Evolutionary conservation across 2,329 filamentous ascomycete species (phyloP), one percentile per base, ranked within the genome.

Genomic region (Nannizziopsis arthrosporioides): DNA sequence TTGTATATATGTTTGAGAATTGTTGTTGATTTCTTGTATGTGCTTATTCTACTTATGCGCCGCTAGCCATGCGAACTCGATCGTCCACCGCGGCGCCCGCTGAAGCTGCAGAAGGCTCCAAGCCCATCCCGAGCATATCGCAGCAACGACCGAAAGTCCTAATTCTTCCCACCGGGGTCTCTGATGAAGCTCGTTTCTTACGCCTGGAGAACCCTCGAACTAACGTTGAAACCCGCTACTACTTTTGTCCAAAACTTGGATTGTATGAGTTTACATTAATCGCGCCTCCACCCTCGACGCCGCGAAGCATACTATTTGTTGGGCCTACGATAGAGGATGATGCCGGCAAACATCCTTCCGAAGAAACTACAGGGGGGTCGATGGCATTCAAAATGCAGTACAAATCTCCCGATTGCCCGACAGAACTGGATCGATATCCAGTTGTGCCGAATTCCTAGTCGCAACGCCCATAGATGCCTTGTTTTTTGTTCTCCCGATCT

Each of bases 381-480:
- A 54, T 27, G 43, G 55, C 55, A 58, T 38, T 18, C 51, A 59
- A 12, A 39, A 47, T 12, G 50, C 47, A 7, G 31, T 18, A 7
- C 15, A 35, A 18, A 31, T 12, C 12, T 7, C 22, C 10, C 12
- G 34, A 9, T 22, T 19, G n/a, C 11, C 12, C 34, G 8, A 39
- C 39, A 18, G 50, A 18, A 56, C 54, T 27, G 78, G 74, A 10
- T 77, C 77, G 55, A 67, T 86, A 18, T 75, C 80, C 31, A 80
- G 81, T 57, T 74, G 73, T 38, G 80, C 86, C 31, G 80, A 88
- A 51, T 68, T 96, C n/a, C 83, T 84, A 58, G 68, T 96, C 51
- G 86, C 90, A 7, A 94, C 92, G 1, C 77, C 80, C 1, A 72
- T 94, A 47, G 92, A 98, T 63, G 76, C 85, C 4, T 61, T 95